These are phyloP conservation scores for Sarocladium oryzae DNA, from an alignment of 2,329 filamentous ascomycete species.

Conservation along the genomic window DNA sequence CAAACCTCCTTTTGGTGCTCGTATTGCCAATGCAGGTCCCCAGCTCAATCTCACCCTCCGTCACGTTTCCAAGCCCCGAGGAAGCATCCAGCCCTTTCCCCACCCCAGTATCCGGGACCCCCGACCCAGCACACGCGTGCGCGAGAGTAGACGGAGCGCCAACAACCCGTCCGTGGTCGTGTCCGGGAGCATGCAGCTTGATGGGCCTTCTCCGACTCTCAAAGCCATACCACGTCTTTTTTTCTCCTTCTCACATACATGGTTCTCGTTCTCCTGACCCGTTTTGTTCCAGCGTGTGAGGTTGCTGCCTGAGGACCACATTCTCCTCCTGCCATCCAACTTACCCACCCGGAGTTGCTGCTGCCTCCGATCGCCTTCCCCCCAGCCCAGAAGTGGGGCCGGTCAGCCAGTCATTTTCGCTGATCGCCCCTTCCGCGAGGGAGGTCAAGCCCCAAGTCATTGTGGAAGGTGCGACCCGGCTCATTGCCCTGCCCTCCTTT, in stretches of 20 bases:
- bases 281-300: not conserved
- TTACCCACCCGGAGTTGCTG: constrained; percentile 4
- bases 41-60: not conserved
- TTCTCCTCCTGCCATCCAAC: not conserved
- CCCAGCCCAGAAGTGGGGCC: constrained; percentile 4
- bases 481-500: not conserved
- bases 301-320: constrained; percentile 3
- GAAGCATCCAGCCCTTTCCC: constrained; percentile 2
- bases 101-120: constrained; percentile 2
- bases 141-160: not conserved
- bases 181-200: no score
- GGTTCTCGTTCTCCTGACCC: not conserved
- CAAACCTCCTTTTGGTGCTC: not conserved
- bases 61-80: not conserved
- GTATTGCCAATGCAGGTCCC: not conserved
- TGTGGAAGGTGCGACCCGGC: constrained; percentile 8
- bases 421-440: not conserved
- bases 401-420: constrained; percentile 7
- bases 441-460: constrained; percentile 7
- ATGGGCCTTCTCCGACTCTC: no score
- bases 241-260: not conserved
- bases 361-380: constrained; percentile 7
- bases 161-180: not conserved
- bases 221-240: no score
- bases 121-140: not conserved